Evolutionary conservation across 2,329 filamentous ascomycete species (phyloP).

Genomic region (Fusarium chlamydosporum): DNA sequence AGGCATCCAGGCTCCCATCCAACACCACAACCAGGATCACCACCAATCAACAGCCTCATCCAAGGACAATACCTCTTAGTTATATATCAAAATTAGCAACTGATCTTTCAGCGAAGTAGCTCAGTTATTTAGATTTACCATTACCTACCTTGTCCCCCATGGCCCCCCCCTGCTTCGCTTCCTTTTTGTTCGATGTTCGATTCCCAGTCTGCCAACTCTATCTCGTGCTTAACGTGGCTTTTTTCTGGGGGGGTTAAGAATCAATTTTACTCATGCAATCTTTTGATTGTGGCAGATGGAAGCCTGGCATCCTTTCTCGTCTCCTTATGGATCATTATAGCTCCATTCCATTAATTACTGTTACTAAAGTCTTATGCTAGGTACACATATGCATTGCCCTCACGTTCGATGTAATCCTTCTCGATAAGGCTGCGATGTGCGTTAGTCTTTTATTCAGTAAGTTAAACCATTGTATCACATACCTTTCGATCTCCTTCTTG

Average conservation of each 20-base stretch:
- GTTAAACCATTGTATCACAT: conserved; percentile 55
- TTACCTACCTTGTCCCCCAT: conserved; percentile 37
- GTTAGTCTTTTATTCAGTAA: conserved; percentile 21
- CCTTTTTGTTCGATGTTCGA: conserved; percentile 30
- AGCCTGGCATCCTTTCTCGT: neutral
- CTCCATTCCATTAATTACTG: neutral
- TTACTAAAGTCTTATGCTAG: conserved; percentile 66
- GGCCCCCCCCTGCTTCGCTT: conserved; percentile 35
- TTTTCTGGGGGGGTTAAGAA: neutral
- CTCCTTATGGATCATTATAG: neutral
- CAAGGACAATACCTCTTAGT: neutral
- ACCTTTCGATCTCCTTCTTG: conserved; percentile 98
- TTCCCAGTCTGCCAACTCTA: conserved; percentile 1
- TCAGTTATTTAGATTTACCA: conserved; percentile 19
- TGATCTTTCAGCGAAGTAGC: conserved; percentile 44
- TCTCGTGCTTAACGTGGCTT: neutral
- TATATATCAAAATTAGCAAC: conserved; percentile 25
- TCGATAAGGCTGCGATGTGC: conserved; percentile 78
- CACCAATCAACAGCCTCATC: conserved; percentile 4
- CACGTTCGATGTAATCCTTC: conserved; percentile 91
- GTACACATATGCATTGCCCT: conserved; percentile 79
- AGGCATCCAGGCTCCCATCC: conserved; percentile 16
- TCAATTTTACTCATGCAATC: conserved; percentile 4
- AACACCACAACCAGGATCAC: conserved; percentile 3
- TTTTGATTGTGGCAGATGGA: neutral